Percentiles rank a stretch among this genome's conserved stretches.
phyloP scores from a whole-genome alignment of 2,329 filamentous ascomycete species.

The Zelopaecilomyces penicillatus region DNA sequence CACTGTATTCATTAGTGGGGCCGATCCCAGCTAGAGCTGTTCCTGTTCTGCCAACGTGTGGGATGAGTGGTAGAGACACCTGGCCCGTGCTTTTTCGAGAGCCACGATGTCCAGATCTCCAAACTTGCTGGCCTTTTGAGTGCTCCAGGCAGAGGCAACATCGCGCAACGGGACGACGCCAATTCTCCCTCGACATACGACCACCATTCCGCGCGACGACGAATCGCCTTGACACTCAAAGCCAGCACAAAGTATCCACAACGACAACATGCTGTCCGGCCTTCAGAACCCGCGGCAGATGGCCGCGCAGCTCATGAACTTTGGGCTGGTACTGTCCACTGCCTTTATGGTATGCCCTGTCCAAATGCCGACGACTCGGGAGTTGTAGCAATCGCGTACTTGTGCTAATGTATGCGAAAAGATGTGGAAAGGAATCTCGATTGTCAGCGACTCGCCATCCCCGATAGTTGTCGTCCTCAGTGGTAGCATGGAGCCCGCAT shows the following conservation, averaged over 20 bases:
- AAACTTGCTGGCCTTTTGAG: constrained; percentile 5
- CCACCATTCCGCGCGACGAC: no score
- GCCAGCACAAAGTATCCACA: not conserved
- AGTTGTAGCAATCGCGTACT: not conserved
- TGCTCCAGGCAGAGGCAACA: not conserved
- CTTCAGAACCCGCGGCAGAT: constrained; percentile 72
- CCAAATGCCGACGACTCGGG: not conserved
- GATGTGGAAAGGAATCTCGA: constrained; percentile 83
- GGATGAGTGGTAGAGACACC: not conserved
- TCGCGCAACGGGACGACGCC: not conserved
- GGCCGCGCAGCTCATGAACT: constrained; percentile 77
- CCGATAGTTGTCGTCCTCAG: constrained; percentile 80
- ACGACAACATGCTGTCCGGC: constrained; percentile 52
- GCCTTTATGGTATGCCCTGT: constrained; percentile 67
- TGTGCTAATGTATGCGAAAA: constrained; percentile 20
- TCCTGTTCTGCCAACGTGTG: not conserved
- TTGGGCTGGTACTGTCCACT: constrained; percentile 79
- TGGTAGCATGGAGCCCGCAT: constrained; percentile 77
- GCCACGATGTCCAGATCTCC: constrained; percentile 21
- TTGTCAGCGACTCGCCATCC: constrained; percentile 65
- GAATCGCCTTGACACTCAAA: no score
- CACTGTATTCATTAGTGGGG: no score
- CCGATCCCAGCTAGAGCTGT: no score
- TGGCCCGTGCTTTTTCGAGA: constrained; percentile 13
- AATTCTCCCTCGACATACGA: not conserved